Conservation (phyloP, 2,329 filamentous ascomycete genomes). For the Stachybotrys chlorohalonatus region DNA sequence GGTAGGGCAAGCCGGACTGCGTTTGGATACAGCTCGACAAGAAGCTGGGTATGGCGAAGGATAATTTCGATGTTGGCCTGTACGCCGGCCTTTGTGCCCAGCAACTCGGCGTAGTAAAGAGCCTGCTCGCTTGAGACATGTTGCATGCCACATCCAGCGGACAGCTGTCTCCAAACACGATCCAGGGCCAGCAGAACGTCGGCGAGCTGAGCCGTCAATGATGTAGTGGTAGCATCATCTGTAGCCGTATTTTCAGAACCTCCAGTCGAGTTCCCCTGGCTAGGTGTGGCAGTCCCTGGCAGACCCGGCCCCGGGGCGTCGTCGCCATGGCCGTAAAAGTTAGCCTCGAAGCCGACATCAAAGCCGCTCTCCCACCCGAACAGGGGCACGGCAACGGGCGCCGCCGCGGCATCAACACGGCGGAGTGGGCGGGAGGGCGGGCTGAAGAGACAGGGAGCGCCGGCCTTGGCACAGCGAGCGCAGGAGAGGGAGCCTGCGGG, state of each 20-base stretch:
- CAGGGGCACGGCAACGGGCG: not conserved
- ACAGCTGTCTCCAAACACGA: slow-evolving; percentile 6
- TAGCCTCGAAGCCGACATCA: not conserved
- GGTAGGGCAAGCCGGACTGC: slow-evolving; percentile 12
- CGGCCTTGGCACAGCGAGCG: slow-evolving; percentile 31
- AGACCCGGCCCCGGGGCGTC: not conserved
- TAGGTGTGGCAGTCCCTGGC: not conserved
- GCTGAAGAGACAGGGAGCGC: slow-evolving; percentile 31
- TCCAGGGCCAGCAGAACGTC: slow-evolving; percentile 13
- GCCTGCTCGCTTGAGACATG: slow-evolving; percentile 15
- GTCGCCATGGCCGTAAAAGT: not conserved
- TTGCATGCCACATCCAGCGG: not conserved
- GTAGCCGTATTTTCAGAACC: not conserved
- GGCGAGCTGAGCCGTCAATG: slow-evolving; percentile 8
- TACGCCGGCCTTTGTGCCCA: slow-evolving; percentile 13
- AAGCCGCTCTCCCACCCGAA: not conserved
- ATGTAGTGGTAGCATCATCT: slow-evolving; percentile 1
- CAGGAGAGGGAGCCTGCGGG: slow-evolving; percentile 24
- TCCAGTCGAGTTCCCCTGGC: not conserved
- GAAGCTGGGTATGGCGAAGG: slow-evolving; percentile 22
- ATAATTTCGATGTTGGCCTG: slow-evolving; percentile 22
- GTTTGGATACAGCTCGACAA: slow-evolving; percentile 25
- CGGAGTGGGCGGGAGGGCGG: slow-evolving; percentile 17
- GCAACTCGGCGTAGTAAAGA: slow-evolving; percentile 11
- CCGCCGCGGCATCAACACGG: not conserved